These are phyloP conservation scores for Curvularia verruculosa DNA, from an alignment of 2,329 filamentous ascomycete species.

Conservation along the genomic window DNA sequence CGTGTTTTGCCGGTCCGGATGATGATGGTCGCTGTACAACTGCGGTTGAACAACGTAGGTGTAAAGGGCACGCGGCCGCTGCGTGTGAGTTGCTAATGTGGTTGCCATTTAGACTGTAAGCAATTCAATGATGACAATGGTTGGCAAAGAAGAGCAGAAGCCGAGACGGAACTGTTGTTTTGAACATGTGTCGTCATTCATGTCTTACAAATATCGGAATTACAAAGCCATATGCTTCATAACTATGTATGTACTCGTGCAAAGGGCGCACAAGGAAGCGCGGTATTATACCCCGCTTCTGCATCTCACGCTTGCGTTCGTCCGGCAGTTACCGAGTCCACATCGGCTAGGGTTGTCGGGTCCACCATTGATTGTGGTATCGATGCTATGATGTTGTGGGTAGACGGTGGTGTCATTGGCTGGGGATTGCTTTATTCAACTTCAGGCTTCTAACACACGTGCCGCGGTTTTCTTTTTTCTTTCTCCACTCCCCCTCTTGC, in stretches of 20 bases:
- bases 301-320: slow-evolving; percentile 7
- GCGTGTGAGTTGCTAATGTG: slow-evolving; percentile 8
- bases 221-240: slow-evolving; percentile 3
- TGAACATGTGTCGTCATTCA: neutral
- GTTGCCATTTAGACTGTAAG: slow-evolving; percentile 8
- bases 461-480: neutral
- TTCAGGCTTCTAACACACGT: neutral
- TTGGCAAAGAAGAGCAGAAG: neutral
- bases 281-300: slow-evolving; percentile 21
- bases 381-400: neutral
- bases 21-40: slow-evolving; percentile 26
- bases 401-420: slow-evolving; percentile 1
- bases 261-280: slow-evolving; percentile 1
- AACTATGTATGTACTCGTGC: neutral
- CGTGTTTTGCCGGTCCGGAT: slow-evolving; percentile 25
- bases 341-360: slow-evolving; percentile 1
- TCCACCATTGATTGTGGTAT: neutral
- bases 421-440: neutral
- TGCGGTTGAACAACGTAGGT: slow-evolving; percentile 24
- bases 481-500: neutral
- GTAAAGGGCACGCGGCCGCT: slow-evolving; percentile 22
- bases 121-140: neutral
- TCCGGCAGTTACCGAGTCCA: slow-evolving; percentile 19
- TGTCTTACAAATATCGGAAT: slow-evolving; percentile 2
- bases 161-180: neutral